These are phyloP conservation scores for Colletotrichum trifolii DNA, from an alignment of 2,329 filamentous ascomycete species.

Conservation along the genomic window DNA sequence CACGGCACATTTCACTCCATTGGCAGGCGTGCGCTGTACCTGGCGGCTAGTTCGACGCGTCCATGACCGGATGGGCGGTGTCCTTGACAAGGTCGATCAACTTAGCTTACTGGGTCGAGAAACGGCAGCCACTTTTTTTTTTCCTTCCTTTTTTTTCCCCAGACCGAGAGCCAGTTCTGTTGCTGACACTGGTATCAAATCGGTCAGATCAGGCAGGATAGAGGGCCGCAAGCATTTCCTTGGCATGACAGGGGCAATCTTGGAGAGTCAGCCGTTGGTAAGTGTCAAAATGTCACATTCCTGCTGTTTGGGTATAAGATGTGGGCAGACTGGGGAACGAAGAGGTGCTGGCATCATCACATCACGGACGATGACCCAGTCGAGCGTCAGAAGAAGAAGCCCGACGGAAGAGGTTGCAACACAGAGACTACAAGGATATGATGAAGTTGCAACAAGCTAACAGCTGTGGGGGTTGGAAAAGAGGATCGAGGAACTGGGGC, in stretches of 20 bases:
- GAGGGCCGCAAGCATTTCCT: constrained; percentile 36
- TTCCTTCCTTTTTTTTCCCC: too few relatives aligned
- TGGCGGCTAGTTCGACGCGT: background rate
- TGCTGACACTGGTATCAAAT: constrained; percentile 39
- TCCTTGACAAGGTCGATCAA: constrained; percentile 11
- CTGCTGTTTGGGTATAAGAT: background rate
- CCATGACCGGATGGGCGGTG: constrained; percentile 23
- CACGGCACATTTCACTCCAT: constrained; percentile 2
- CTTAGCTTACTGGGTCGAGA: constrained; percentile 9
- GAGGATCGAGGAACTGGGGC: constrained; percentile 36
- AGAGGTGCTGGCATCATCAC: background rate
- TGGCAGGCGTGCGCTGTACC: constrained; percentile 1
- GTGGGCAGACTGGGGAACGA: background rate
- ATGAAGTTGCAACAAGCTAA: constrained; percentile 20
- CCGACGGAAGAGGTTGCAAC: background rate
- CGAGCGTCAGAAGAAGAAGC: background rate
- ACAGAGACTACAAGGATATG: constrained; percentile 12
- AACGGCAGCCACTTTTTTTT: constrained; percentile 6
- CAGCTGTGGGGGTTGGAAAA: constrained; percentile 20
- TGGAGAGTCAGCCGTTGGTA: constrained; percentile 38
- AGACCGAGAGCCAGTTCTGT: constrained; percentile 22
- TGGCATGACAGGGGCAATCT: constrained; percentile 45
- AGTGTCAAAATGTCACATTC: constrained; percentile 12
- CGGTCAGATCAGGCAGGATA: constrained; percentile 39
- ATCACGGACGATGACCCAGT: too few relatives aligned